Evolutionary conservation across 495 filamentous ascomycete species (phyloP), one percentile per base, ranked within the genome.

Genomic region (Cudoniella acicularis): DNA sequence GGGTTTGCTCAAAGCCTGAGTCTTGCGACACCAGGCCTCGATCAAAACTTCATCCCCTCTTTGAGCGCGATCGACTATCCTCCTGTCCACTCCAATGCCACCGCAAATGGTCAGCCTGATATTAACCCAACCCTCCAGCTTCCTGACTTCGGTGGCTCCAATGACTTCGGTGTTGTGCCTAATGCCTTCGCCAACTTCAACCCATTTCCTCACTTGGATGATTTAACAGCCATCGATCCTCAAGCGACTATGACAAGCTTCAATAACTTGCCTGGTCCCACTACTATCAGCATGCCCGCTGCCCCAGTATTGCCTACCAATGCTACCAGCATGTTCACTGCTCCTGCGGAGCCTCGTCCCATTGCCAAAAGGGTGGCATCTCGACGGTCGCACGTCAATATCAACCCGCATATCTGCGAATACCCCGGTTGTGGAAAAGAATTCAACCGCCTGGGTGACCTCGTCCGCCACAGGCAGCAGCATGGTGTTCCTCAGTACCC

Each of bases 361-460:
- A 57, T 36, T 26, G 54, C 54, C 45, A 57, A 43, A 36, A 49
- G 43, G 54, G 54, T 57, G 54, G 20, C 23, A 57, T 50, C 54
- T 49, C 54, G 54, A 26, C 54, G 54, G 49, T 57, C 54, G 42
- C 49, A 57, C 54, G 45, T 57, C 54, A 49, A 57, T 57, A 57
- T 21, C 45, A 57, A 57, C 54, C 13, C 42, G 43, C 43, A 57
- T 57, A 36, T 43, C 54, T 57, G 54, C 54, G 21, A 45, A 27
- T 55, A 30, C 41, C n/a, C 40, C 45, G 46, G 45, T 20, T 57
- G 54, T 49, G 54, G 54, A 57, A 49, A 57, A 49, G 41, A 16
- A 27, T 26, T 49, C 45, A 23, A 16, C 54, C 54, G 54, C 54
- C 46, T 36, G 54, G 45, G 43, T 57, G 45, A 57, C 54, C 24